These are phyloP conservation scores for Trichoderma oligosporum DNA, from an alignment of 2,329 filamentous ascomycete species.

Conservation along the genomic window DNA sequence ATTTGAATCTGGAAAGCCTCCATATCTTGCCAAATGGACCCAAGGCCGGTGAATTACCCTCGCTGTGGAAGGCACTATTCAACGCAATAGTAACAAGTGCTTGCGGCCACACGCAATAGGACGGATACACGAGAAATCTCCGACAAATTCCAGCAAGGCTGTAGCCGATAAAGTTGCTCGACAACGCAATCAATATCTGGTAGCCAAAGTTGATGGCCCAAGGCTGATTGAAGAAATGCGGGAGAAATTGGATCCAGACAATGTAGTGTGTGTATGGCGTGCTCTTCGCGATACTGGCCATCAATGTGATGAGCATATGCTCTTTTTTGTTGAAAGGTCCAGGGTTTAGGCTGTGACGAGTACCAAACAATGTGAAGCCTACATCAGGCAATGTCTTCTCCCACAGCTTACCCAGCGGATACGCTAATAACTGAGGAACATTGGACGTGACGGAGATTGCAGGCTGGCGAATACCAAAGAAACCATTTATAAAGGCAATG, in stretches of 20 bases:
- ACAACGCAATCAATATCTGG: constrained; percentile 44
- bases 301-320: constrained; percentile 57
- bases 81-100: constrained; percentile 47
- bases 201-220: constrained; percentile 41
- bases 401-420: constrained; percentile 43
- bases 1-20: constrained; percentile 42
- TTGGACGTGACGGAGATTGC: constrained; percentile 47
- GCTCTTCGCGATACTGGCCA: constrained; percentile 50
- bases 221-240: constrained; percentile 41
- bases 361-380: constrained; percentile 41
- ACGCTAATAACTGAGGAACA: constrained; percentile 50
- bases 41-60: constrained; percentile 32
- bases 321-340: constrained; percentile 56
- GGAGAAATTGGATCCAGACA: constrained; percentile 44
- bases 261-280: constrained; percentile 47
- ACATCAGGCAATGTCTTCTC: constrained; percentile 43
- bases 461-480: constrained; percentile 54
- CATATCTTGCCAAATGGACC: constrained; percentile 32
- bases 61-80: constrained; percentile 44
- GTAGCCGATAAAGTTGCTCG: constrained; percentile 52
- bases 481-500: constrained; percentile 49
- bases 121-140: constrained; percentile 50
- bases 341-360: constrained; percentile 46
- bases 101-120: constrained; percentile 50
- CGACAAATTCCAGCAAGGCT: constrained; percentile 50